Conservation (phyloP, 2,329 filamentous ascomycete species). For the Beauveria pseudobassiana region DNA sequence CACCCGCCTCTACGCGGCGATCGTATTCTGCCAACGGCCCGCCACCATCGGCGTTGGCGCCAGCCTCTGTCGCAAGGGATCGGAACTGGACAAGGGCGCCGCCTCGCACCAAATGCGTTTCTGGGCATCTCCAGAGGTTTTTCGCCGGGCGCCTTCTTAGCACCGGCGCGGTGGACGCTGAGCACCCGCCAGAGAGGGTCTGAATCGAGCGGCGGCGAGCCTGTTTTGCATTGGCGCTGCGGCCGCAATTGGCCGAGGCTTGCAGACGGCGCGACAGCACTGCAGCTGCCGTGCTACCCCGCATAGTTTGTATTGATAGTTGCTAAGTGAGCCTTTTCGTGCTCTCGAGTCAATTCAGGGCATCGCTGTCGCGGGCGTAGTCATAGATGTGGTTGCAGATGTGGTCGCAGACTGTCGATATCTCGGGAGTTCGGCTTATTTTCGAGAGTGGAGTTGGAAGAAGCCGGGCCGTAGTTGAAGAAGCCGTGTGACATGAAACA, state of each 20-base stretch:
- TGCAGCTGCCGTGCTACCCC: constrained; percentile 12
- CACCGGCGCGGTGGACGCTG: background rate
- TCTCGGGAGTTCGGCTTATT: constrained; percentile 7
- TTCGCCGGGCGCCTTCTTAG: constrained; percentile 8
- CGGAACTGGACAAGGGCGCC: constrained; percentile 15
- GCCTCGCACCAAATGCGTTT: constrained; percentile 1
- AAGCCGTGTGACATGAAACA: background rate
- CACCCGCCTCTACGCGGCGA: constrained; percentile 63
- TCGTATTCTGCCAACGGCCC: constrained; percentile 90
- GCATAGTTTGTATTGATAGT: constrained; percentile 12
- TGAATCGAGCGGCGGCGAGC: background rate
- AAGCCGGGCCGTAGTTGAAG: constrained; percentile 3
- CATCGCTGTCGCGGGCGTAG: background rate
- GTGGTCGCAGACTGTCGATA: background rate
- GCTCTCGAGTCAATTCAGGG: background rate
- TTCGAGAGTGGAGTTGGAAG: constrained; percentile 6
- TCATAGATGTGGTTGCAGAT: background rate
- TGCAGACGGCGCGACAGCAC: constrained; percentile 15
- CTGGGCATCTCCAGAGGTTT: background rate
- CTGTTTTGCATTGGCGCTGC: background rate
- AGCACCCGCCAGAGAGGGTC: background rate
- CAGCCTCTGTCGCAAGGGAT: constrained; percentile 23
- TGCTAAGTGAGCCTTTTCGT: background rate
- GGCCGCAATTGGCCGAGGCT: constrained; percentile 10
- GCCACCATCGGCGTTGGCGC: constrained; percentile 24